Evolutionary conservation across 1,284 basidiomycete genomes (phyloP), one percentile per base, ranked within the genome.

Genomic region (Rhodotorula glutinis): DNA sequence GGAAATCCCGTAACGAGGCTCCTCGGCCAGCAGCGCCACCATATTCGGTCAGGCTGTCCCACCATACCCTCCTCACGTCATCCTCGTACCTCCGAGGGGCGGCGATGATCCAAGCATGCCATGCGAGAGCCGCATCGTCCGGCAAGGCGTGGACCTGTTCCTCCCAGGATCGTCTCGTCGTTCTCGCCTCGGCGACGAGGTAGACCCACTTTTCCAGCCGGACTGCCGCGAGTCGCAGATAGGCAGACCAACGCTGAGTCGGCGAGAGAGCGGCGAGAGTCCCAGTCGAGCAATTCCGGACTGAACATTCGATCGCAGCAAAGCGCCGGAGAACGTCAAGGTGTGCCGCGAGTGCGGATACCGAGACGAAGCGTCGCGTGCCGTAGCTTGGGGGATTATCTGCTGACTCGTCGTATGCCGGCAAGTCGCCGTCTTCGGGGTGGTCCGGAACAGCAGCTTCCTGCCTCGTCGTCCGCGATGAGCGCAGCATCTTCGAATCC

Each of bases 61-160:
- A 33, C 53, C 53, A 54, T 23, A 40, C 23, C 38, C 53, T 40
- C 38, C 23, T 41, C 38, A 54, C 53, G 17, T 55, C 54, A n/a
- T 55, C 54, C 54, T 43, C 54, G 17, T 55, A 55, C n/a, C n/a
- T 8, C n/a, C 54, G 25, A 14, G 29, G 4, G 17, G 52, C 19
- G 0, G n/a, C 25, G 0, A 19, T 40, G n/a, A 55, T 43, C 54
- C 54, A 55, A n/a, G 54, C 40, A 9, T 33, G 25, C 54, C 54
- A 55, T 17, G 27, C 54, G 16, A 55, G 25, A 4, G 25, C 54
- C 38, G 38, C 40, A 4, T 41, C 54, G n/a, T 41, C 10, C 25
- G 54, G 54, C n/a, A 55, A 38, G n/a, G 54, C 54, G 14, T 38
- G 25, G 25, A 55, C 54, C 7, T 40, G n/a, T n/a, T 25, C 13